phyloP scores from a whole-genome alignment of 2,329 filamentous ascomycete genomes.

The Dactylellina parvicollis region DNA sequence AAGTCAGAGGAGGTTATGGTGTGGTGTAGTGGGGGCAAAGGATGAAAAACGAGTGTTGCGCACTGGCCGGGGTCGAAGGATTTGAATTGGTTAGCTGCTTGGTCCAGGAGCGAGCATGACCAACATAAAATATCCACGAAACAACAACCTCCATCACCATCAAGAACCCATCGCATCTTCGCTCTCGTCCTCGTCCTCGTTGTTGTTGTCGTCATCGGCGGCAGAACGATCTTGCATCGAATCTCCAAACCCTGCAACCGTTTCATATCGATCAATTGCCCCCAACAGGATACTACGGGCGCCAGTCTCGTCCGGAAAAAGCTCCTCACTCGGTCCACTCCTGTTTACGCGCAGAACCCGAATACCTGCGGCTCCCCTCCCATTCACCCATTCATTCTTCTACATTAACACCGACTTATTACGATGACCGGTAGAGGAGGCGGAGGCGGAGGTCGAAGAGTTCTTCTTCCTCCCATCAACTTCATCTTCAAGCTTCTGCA shows the following conservation, averaged over 20 bases:
- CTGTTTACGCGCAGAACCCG: background rate
- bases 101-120: background rate
- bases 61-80: background rate
- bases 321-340: background rate
- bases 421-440: conserved; percentile 51
- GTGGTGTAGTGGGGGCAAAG: conserved; percentile 34
- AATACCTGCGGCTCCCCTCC: background rate
- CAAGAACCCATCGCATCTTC: too few species aligned
- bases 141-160: background rate
- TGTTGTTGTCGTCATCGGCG: too few species aligned
- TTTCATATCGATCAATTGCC: background rate
- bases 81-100: background rate
- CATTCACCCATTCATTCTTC: too few species aligned
- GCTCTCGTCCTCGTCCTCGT: too few species aligned
- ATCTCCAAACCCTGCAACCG: too few species aligned
- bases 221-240: too few species aligned
- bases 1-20: conserved; percentile 46
- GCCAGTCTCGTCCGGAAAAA: background rate
- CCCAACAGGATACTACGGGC: background rate
- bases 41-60: conserved; percentile 8
- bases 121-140: background rate
- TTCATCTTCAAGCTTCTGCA: conserved; percentile 94
- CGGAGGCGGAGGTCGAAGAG: conserved; percentile 70
- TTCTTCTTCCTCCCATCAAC: conserved; percentile 80
- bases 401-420: background rate